Percentiles rank a stretch among this genome's conserved stretches.
phyloP scores from a whole-genome alignment of 2,329 filamentous ascomycete genomes.

The Mycosphaerella arachidis region DNA sequence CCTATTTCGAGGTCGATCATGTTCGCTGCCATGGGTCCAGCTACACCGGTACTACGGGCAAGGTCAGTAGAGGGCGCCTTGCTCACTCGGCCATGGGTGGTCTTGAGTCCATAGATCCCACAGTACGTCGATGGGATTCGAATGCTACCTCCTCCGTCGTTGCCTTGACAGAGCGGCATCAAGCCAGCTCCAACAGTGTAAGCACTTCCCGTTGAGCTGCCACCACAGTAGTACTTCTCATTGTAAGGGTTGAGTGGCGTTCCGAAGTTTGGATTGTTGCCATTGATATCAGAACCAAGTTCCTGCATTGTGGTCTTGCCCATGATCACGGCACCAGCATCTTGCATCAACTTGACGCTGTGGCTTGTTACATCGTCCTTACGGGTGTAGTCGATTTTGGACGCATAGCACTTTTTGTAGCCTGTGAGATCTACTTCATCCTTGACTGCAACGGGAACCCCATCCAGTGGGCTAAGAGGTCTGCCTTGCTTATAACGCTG shows the following conservation, averaged over 20 bases:
- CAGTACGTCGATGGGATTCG: slow-evolving; percentile 72
- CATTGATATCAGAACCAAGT: slow-evolving; percentile 67
- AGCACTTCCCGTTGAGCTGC: slow-evolving; percentile 71
- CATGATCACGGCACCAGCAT: slow-evolving; percentile 69
- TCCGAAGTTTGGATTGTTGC: slow-evolving; percentile 71
- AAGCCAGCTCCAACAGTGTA: slow-evolving; percentile 67
- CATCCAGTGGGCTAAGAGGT: slow-evolving; percentile 67
- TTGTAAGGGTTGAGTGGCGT: slow-evolving; percentile 78
- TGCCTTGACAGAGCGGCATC: slow-evolving; percentile 69
- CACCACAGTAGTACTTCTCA: slow-evolving; percentile 70
- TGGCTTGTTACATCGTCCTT: slow-evolving; percentile 50
- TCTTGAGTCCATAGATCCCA: slow-evolving; percentile 76
- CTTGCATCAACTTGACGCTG: slow-evolving; percentile 60
- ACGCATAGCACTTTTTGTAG: slow-evolving; percentile 64
- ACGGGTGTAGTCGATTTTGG: slow-evolving; percentile 54
- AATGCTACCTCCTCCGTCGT: slow-evolving; percentile 69
- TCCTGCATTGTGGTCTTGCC: slow-evolving; percentile 80
- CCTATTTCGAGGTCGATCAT: slow-evolving; percentile 73
- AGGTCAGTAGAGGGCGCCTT: slow-evolving; percentile 55
- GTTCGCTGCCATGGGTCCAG: slow-evolving; percentile 70
- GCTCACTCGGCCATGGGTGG: slow-evolving; percentile 66
- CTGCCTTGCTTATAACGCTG: slow-evolving; percentile 64
- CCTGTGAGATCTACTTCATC: slow-evolving; percentile 71
- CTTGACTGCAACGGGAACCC: slow-evolving; percentile 78
- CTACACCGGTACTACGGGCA: slow-evolving; percentile 60